These are phyloP conservation scores for Saururus chinensis DNA, from an alignment of 164 flowering plant species.

Conservation along the genomic window DNA sequence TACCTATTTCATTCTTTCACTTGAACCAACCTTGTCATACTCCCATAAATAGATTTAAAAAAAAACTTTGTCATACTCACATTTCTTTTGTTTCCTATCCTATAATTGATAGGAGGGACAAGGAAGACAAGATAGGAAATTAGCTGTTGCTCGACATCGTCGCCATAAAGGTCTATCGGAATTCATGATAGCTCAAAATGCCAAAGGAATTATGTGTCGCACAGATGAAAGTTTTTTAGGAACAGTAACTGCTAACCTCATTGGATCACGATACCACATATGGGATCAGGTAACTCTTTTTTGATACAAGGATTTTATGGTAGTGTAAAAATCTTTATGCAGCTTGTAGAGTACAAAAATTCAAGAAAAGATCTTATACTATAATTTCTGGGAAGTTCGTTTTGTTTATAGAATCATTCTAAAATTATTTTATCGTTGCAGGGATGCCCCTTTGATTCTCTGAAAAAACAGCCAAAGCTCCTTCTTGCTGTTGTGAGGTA, in stretches of 20 bases:
- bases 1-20: too few species aligned
- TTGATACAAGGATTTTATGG: too few species aligned
- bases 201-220: slow-evolving; percentile 34
- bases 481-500: slow-evolving; percentile 57
- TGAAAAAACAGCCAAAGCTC: slow-evolving; percentile 29
- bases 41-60: too few species aligned
- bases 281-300: slow-evolving; percentile 65
- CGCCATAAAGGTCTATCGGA: slow-evolving; percentile 60
- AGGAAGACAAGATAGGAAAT: slow-evolving; percentile 74
- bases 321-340: neutral
- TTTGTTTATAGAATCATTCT: too few species aligned
- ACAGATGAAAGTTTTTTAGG: slow-evolving; percentile 75
- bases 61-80: neutral
- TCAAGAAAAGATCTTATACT: neutral
- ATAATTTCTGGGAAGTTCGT: too few species aligned
- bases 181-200: slow-evolving; percentile 59
- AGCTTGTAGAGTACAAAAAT: neutral
- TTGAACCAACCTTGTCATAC: too few species aligned
- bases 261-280: slow-evolving; percentile 76
- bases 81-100: neutral
- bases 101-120: slow-evolving; percentile 58
- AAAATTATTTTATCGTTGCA: slow-evolving; percentile 20
- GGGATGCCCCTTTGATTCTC: slow-evolving; percentile 36
- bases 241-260: slow-evolving; percentile 53
- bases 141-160: slow-evolving; percentile 72